Conservation (phyloP, 2,329 filamentous ascomycete species). For the Alternaria ventricosa region DNA sequence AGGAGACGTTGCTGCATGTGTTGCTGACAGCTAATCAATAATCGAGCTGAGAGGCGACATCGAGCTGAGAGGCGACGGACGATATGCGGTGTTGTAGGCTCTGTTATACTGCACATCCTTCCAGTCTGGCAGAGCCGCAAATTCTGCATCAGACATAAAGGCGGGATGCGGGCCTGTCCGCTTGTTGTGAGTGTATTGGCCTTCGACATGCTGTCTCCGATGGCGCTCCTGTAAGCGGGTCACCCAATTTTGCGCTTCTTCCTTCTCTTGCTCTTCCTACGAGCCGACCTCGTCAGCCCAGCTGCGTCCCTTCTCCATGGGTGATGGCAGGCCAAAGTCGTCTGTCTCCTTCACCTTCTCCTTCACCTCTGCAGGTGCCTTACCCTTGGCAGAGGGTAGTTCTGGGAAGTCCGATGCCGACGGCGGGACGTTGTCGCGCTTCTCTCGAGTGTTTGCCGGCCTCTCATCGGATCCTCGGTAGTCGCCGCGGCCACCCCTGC, state of each 20-base stretch:
- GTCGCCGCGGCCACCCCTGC: constrained; percentile 40
- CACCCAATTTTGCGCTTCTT: background rate
- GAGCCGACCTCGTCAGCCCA: constrained; percentile 56
- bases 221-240: background rate
- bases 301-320: constrained; percentile 42
- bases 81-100: background rate
- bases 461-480: constrained; percentile 17
- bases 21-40: background rate
- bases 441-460: constrained; percentile 11
- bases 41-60: background rate
- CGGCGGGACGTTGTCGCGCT: constrained; percentile 38
- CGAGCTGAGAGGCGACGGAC: background rate
- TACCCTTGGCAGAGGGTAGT: constrained; percentile 42
- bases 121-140: constrained; percentile 4
- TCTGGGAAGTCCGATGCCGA: constrained; percentile 55
- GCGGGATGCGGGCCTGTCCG: background rate
- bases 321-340: constrained; percentile 40
- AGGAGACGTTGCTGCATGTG: background rate
- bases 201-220: background rate
- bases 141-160: constrained; percentile 3
- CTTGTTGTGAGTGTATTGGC: background rate
- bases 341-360: constrained; percentile 25
- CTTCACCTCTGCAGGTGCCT: constrained; percentile 19
- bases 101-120: constrained; percentile 1
- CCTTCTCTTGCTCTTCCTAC: constrained; percentile 18